A percentile compares a stretch with the other conserved stretches of the same genome.
Conservation (phyloP, 441 rosid genomes). For the Omphalea diandra region DNA sequence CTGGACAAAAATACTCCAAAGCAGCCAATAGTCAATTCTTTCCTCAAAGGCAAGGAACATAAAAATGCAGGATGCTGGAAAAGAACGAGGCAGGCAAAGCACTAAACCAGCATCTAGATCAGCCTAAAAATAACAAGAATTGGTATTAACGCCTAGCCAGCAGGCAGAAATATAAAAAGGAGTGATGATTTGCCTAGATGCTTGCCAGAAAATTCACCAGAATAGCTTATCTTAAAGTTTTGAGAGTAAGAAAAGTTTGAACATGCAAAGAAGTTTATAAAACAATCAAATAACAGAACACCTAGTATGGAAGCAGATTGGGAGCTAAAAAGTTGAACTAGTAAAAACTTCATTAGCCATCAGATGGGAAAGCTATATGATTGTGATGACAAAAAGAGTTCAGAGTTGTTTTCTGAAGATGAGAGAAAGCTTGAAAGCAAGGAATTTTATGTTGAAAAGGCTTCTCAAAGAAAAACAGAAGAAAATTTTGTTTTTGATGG, state of each 20-base stretch:
- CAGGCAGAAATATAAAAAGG: no score
- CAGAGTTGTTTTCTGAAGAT: neutral
- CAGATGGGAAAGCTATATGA: neutral
- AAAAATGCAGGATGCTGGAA: neutral
- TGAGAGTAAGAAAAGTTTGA: neutral
- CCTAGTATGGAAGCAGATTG: neutral
- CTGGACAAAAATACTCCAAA: no score
- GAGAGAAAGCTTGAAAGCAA: neutral
- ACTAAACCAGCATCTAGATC: neutral
- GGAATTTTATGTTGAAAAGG: neutral
- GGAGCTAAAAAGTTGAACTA: neutral
- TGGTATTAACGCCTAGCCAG: neutral
- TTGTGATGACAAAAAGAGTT: neutral
- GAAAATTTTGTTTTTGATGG: neutral
- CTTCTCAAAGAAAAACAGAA: neutral
- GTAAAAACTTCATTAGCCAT: neutral
- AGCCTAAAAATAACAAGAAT: neutral
- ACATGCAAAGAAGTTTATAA: no score
- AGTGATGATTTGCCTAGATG: neutral
- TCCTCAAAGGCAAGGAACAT: neutral
- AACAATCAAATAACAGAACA: no score
- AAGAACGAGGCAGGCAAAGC: neutral
- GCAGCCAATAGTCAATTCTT: neutral
- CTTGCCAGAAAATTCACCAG: neutral
- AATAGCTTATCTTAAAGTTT: neutral